Percentiles rank a stretch among this genome's conserved stretches.
Conservation (phyloP, 2,329 filamentous ascomycete species). For the Penicillium paneum region DNA sequence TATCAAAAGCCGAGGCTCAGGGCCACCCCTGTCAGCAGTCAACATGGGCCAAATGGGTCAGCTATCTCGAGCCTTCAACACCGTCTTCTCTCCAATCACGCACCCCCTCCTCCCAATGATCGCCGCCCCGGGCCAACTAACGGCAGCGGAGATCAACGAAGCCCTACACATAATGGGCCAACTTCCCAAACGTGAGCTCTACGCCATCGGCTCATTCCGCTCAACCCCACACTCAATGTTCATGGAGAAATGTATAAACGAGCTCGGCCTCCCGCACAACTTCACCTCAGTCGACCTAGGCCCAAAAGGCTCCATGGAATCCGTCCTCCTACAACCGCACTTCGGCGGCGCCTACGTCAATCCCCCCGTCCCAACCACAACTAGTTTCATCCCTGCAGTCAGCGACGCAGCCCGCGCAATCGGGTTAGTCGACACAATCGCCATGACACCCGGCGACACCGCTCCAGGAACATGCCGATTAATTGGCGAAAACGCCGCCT, state of each 20-base stretch:
- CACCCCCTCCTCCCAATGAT: constrained; percentile 80
- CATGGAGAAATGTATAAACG: constrained; percentile 79
- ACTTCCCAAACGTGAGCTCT: constrained; percentile 74
- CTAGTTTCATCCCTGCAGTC: constrained; percentile 61
- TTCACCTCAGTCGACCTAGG: constrained; percentile 72
- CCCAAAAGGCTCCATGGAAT: constrained; percentile 64
- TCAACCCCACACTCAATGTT: constrained; percentile 78
- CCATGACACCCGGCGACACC: constrained; percentile 52
- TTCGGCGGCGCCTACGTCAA: constrained; percentile 83
- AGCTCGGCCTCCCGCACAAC: constrained; percentile 79
- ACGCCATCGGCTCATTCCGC: constrained; percentile 70
- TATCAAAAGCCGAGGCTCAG: constrained; percentile 64
- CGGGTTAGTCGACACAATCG: constrained; percentile 77
- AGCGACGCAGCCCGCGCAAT: constrained; percentile 76
- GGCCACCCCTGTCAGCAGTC: constrained; percentile 74
- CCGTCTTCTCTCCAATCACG: constrained; percentile 82
- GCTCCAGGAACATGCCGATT: constrained; percentile 42
- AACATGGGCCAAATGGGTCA: constrained; percentile 88
- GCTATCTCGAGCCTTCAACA: constrained; percentile 77
- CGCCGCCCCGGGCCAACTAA: constrained; percentile 80
- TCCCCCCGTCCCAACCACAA: constrained; percentile 61
- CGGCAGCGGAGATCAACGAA: constrained; percentile 78
- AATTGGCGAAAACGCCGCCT: constrained; percentile 76
- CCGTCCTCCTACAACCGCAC: constrained; percentile 66
- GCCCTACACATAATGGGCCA: constrained; percentile 76